Evolutionary conservation across 2,329 filamentous ascomycete genomes (phyloP), one percentile per base, ranked within the genome.

Genomic region (Dactylonectria macrodidyma): DNA sequence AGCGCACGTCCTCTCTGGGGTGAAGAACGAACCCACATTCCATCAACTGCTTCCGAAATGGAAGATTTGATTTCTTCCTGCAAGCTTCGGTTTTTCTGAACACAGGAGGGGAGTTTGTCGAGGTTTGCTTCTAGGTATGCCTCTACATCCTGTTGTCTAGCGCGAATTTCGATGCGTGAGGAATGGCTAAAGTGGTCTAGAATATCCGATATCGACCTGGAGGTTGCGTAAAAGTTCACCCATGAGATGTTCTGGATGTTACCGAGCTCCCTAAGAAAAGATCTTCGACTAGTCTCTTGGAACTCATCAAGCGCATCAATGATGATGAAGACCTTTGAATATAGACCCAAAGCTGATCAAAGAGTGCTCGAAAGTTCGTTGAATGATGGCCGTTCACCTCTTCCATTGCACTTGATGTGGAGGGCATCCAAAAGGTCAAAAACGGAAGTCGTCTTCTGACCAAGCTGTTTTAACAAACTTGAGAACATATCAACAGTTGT

Each of bases 281-380:
- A 26, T 14, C 33, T 36, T 14, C 62, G 47, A 41, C 59, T 36
- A 24, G 33, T 11, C 14, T 54, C 56, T n/a, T 48, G 36, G 19
- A 48, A 59, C 7, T 64, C 62, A 19, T 64, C 62, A 3, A 64
- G 55, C 7, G 62, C 62, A 36, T 64, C 62, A 26, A 64, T 12
- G 12, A 54, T 12, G n/a, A 64, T 26, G 14, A 59, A 64, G 8
- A n/a, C 22, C 26, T 46, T 52, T 3, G 55, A 54, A 33, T 64
- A 64, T 11, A 19, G 46, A 2, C 30, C n/a, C 2, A 58, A 19
- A 5, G n/a, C 19, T 5, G 55, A 54, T 36, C 19, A 12, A 11
- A 64, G 55, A 16, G 54, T 47, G 7, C 54, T 44, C 8, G 33
- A 59, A 10, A 64, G 47, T 24, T 46, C 41, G 46, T 16, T 6